Evolutionary conservation across 2,329 filamentous ascomycete genomes (phyloP).

Genomic region (Ceratocystis albifundus): DNA sequence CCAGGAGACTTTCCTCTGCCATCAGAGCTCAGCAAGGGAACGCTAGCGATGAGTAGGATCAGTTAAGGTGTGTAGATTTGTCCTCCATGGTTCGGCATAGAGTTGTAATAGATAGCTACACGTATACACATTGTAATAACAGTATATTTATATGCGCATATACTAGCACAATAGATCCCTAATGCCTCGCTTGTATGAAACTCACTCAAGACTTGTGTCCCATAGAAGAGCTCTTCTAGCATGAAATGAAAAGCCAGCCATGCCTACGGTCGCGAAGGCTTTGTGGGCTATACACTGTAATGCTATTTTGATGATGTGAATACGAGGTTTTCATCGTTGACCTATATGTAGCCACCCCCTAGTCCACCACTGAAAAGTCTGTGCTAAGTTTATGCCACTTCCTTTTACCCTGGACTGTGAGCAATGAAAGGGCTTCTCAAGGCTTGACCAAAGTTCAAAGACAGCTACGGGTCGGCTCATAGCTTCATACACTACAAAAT

Average conservation of each 20-base stretch:
- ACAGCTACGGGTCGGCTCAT: neutral
- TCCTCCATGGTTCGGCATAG: neutral
- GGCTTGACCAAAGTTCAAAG: neutral
- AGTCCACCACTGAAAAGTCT: conserved; percentile 3
- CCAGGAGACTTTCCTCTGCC: neutral
- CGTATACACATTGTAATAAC: neutral
- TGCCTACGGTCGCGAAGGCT: neutral
- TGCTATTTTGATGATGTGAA: neutral
- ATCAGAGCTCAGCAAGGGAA: neutral
- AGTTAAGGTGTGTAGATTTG: neutral
- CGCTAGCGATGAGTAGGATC: neutral
- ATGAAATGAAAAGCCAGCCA: neutral
- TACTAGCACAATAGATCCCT: neutral
- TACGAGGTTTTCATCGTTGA: neutral
- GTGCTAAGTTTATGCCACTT: neutral
- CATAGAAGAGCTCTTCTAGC: neutral
- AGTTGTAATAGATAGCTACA: too few species aligned
- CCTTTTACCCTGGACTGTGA: neutral
- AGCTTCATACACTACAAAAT: neutral
- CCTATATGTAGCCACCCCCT: conserved; percentile 4
- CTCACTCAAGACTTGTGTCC: neutral
- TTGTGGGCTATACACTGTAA: neutral
- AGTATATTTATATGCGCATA: neutral
- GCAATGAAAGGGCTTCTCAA: neutral
- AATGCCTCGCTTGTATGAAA: neutral